These are phyloP conservation scores for Coniochaeta ligniaria DNA, from an alignment of 2,329 filamentous ascomycete genomes.

Conservation along the genomic window DNA sequence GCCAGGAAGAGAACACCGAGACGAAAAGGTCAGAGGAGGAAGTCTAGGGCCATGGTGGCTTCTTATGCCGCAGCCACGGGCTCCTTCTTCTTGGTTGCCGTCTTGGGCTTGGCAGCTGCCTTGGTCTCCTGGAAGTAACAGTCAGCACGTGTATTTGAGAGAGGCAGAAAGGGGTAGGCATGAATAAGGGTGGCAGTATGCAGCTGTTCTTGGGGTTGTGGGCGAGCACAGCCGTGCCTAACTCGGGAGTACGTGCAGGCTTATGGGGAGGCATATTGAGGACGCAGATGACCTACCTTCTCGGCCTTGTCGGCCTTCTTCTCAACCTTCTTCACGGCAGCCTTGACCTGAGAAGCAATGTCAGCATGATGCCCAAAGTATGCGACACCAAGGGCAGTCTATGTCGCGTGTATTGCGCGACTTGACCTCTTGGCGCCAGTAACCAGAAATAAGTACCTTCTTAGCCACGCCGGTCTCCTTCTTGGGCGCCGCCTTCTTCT, in stretches of 20 bases:
- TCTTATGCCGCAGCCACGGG: constrained; percentile 14
- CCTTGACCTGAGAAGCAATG: constrained; percentile 17
- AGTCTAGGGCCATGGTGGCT: not conserved
- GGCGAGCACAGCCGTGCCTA: not conserved
- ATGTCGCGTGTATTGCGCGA: not conserved
- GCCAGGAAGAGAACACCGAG: not conserved
- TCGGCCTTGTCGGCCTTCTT: constrained; percentile 17
- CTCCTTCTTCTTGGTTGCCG: constrained; percentile 22
- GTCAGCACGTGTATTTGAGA: not conserved
- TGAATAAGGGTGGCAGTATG: not conserved
- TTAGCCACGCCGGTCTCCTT: constrained; percentile 23
- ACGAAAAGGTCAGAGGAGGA: not conserved
- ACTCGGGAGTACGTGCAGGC: not conserved
- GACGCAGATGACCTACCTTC: constrained; percentile 7
- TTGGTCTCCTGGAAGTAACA: not conserved
- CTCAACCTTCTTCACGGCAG: constrained; percentile 18
- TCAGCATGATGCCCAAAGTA: not conserved
- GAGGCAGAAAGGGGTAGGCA: not conserved
- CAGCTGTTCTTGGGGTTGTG: not conserved
- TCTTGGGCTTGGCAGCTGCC: constrained; percentile 17
- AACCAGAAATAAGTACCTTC: constrained; percentile 18
- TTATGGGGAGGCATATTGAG: not conserved
- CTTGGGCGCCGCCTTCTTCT: constrained; percentile 28
- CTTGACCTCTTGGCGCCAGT: not conserved
- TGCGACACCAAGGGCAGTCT: not conserved